These are phyloP conservation scores for Papiliotrema flavescens DNA, from an alignment of 1,284 basidiomycete genomes.

Conservation along the genomic window DNA sequence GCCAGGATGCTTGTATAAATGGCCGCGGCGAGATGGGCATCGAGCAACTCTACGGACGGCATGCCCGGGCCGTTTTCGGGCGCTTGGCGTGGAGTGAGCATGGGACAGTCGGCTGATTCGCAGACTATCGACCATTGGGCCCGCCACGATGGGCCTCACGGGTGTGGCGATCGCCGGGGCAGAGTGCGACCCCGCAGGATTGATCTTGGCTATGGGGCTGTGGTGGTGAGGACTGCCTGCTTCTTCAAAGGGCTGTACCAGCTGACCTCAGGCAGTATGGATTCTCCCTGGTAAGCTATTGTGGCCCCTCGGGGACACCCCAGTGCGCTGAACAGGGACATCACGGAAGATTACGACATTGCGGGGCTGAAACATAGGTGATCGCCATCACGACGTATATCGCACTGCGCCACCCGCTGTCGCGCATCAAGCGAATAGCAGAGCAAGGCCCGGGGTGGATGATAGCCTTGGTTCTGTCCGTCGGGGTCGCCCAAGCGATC, in stretches of 20 bases:
- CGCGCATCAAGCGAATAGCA: slow-evolving; percentile 3
- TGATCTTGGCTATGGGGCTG: slow-evolving; percentile 10
- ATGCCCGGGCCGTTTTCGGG: no score
- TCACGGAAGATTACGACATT: no score
- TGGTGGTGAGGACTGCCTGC: slow-evolving; percentile 13
- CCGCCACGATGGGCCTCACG: slow-evolving; percentile 6
- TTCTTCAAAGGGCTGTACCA: neutral
- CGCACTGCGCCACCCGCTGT: slow-evolving; percentile 18
- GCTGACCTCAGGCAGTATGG: slow-evolving; percentile 18
- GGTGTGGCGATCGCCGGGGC: slow-evolving; percentile 4
- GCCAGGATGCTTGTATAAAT: neutral
- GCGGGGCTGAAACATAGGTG: no score
- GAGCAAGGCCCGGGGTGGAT: slow-evolving; percentile 6
- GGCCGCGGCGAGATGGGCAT: no score
- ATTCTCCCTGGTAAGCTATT: slow-evolving; percentile 12
- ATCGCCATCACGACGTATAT: slow-evolving; percentile 20
- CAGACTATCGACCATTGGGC: slow-evolving; percentile 10
- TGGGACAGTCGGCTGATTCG: neutral
- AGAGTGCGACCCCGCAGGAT: slow-evolving; percentile 11
- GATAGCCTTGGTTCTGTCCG: slow-evolving; percentile 2
- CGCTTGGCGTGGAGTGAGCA: neutral
- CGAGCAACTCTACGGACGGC: no score
- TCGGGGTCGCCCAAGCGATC: slow-evolving; percentile 13
- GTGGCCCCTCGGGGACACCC: neutral
- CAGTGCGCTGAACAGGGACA: no score